Evolutionary conservation across 176 grass and related monocot species (phyloP).

Genomic region (Tillandsia fasciculata): DNA sequence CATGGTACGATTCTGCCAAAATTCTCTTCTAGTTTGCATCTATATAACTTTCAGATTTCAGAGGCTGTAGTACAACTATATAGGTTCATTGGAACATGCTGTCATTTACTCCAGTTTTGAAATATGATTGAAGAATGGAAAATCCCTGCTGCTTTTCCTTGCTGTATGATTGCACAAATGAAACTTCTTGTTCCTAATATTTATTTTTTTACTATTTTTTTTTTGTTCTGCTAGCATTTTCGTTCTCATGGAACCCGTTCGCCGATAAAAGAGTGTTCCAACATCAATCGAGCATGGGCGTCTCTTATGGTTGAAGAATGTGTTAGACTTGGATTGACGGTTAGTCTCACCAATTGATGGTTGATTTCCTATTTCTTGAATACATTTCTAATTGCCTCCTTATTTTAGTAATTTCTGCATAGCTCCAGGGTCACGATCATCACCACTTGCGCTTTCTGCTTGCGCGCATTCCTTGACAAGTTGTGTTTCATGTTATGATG

Average conservation of each 20-base stretch:
- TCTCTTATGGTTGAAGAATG: constrained; percentile 96
- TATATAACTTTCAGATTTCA: no score
- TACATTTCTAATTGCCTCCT: constrained; percentile 28
- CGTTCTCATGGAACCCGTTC: constrained; percentile 19
- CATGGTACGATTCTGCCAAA: constrained; percentile 49
- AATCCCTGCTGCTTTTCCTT: constrained; percentile 1
- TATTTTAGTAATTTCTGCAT: constrained; percentile 91
- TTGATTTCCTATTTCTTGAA: constrained; percentile 12
- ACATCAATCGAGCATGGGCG: constrained; percentile 83
- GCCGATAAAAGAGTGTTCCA: constrained; percentile 52
- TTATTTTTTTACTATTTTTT: constrained; percentile 11
- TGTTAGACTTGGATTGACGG: constrained; percentile 84
- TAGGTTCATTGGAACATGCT: no score
- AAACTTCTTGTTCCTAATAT: not conserved
- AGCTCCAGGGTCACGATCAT: constrained; percentile 95
- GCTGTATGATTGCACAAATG: constrained; percentile 1
- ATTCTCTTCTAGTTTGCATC: not conserved
- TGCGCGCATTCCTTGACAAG: constrained; percentile 60
- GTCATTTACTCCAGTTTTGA: constrained; percentile 14
- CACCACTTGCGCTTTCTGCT: constrained; percentile 82
- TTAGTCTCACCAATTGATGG: constrained; percentile 32
- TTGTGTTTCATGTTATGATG: constrained; percentile 95
- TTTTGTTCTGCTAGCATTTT: constrained; percentile 35
- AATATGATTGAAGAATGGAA: not conserved
- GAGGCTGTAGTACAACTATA: no score